Percentiles rank a stretch among this genome's conserved stretches.
phyloP scores from a whole-genome alignment of 352 stramenopile genomes.

The Pythium chondricola region DNA sequence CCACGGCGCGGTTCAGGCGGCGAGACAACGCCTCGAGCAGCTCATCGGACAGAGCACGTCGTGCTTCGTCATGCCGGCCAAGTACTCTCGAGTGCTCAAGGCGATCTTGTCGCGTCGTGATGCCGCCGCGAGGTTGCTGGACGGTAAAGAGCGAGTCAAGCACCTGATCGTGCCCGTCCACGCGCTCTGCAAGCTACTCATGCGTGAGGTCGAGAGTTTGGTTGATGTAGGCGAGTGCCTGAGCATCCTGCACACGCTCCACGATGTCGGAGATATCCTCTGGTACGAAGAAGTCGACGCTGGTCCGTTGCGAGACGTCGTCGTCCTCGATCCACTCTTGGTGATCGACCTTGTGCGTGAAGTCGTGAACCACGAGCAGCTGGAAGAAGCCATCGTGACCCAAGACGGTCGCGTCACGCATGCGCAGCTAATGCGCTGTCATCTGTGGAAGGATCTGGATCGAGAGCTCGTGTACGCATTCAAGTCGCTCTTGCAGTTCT shows the following conservation, averaged over 20 bases:
- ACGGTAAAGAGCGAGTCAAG: slow-evolving; percentile 1
- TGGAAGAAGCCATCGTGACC: background rate
- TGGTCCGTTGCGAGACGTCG: slow-evolving; percentile 4
- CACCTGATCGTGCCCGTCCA: background rate
- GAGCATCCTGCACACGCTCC: slow-evolving; percentile 1
- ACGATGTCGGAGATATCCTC: slow-evolving; percentile 15
- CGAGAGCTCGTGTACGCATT: slow-evolving; percentile 17
- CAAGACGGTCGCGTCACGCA: slow-evolving; percentile 10
- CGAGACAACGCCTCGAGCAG: background rate
- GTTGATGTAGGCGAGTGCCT: slow-evolving; percentile 3
- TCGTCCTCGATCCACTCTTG: slow-evolving; percentile 19
- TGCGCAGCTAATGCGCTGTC: background rate
- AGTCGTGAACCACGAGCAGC: slow-evolving; percentile 11
- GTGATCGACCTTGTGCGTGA: slow-evolving; percentile 22
- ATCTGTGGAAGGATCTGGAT: slow-evolving; percentile 20
- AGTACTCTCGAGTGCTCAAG: slow-evolving; percentile 2
- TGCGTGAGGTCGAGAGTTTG: background rate
- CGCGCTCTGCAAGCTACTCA: background rate
- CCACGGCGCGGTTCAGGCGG: background rate
- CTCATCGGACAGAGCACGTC: background rate
- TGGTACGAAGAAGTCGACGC: slow-evolving; percentile 14
- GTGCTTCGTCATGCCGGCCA: slow-evolving; percentile 12
- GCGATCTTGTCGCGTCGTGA: slow-evolving; percentile 1
- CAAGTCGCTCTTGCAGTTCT: slow-evolving; percentile 24
- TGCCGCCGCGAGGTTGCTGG: background rate